Evolutionary conservation across 345 rosid genomes (phyloP).

Genomic region (Noccaea bulbosa): DNA sequence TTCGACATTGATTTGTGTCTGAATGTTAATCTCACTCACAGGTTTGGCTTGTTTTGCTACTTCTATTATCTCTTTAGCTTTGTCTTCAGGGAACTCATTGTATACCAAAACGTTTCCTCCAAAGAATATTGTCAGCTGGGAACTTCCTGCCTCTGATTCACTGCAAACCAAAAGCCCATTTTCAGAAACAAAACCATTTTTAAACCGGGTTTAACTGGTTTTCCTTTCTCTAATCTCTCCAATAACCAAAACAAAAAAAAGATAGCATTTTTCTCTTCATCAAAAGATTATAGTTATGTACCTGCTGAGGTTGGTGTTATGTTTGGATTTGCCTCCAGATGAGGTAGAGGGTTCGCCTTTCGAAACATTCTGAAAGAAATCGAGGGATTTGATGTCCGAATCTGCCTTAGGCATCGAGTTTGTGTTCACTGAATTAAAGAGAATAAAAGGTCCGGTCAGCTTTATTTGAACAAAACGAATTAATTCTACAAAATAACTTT

Average conservation of each 20-base stretch:
- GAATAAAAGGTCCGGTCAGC: not conserved
- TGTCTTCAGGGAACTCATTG: slow-evolving; percentile 61
- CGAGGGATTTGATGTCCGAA: slow-evolving; percentile 4
- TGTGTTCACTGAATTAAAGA: slow-evolving; percentile 28
- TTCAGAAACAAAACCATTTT: slow-evolving; percentile 3
- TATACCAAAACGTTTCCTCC: slow-evolving; percentile 56
- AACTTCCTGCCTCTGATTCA: slow-evolving; percentile 31
- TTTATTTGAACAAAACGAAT: slow-evolving; percentile 6
- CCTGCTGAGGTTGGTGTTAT: slow-evolving; percentile 26
- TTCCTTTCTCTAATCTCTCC: not conserved
- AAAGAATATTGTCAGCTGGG: slow-evolving; percentile 75
- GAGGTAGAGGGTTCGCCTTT: slow-evolving; percentile 12
- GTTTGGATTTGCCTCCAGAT: slow-evolving; percentile 28
- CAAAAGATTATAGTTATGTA: slow-evolving; percentile 5
- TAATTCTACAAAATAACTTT: too few species aligned
- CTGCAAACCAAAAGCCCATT: slow-evolving; percentile 20
- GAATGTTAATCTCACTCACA: not conserved
- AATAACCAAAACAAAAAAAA: not conserved
- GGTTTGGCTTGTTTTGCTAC: slow-evolving; percentile 47
- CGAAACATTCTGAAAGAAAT: not conserved
- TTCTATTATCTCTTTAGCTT: slow-evolving; percentile 59
- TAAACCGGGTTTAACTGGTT: slow-evolving; percentile 1
- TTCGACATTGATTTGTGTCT: slow-evolving; percentile 14
- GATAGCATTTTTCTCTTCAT: not conserved
- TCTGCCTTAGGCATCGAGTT: slow-evolving; percentile 18